Percentiles rank a stretch among this genome's conserved stretches.
These are phyloP conservation scores for Penicillium alfredii DNA, from an alignment of 495 filamentous ascomycete genomes.

Conservation along the genomic window DNA sequence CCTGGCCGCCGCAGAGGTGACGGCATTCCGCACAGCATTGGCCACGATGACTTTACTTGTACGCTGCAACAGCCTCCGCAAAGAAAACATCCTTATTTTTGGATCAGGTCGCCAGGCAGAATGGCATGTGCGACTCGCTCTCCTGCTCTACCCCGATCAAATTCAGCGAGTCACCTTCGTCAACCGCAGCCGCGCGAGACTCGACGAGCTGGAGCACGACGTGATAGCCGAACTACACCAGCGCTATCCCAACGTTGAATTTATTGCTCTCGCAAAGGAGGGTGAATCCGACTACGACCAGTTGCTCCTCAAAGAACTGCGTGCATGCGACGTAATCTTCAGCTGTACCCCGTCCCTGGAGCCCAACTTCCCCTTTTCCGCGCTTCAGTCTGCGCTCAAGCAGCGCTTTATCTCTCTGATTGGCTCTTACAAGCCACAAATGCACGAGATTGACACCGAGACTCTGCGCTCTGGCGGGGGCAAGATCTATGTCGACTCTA, in stretches of 20 bases:
- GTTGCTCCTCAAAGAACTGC: constrained; percentile 21
- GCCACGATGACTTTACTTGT: constrained; percentile 68
- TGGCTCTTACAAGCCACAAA: constrained; percentile 76
- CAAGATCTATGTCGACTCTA: constrained; percentile 74
- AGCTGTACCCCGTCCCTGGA: constrained; percentile 60
- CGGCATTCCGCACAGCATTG: constrained; percentile 90
- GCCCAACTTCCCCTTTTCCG: constrained; percentile 56
- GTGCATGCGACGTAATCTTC: constrained; percentile 65
- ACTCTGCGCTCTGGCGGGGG: constrained; percentile 69
- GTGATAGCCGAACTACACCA: constrained; percentile 20
- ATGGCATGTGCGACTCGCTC: constrained; percentile 81
- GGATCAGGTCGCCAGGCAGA: constrained; percentile 85
- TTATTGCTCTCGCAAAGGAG: constrained; percentile 28
- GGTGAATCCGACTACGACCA: constrained; percentile 23
- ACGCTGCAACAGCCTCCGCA: constrained; percentile 41
- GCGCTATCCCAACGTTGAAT: constrained; percentile 19
- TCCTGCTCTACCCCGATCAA: constrained; percentile 57
- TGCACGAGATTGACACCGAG: constrained; percentile 77
- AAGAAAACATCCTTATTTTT: constrained; percentile 72
- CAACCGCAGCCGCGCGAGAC: constrained; percentile 57
- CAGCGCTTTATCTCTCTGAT: constrained; percentile 72
- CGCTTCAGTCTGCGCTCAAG: constrained; percentile 45
- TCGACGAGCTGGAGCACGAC: constrained; percentile 26
- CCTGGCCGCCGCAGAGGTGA: constrained; percentile 77
- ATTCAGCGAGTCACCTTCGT: constrained; percentile 71